Evolutionary conservation across 2,329 filamentous ascomycete genomes (phyloP), one percentile per base, ranked within the genome.

Genomic region (Akanthomyces lecanii): DNA sequence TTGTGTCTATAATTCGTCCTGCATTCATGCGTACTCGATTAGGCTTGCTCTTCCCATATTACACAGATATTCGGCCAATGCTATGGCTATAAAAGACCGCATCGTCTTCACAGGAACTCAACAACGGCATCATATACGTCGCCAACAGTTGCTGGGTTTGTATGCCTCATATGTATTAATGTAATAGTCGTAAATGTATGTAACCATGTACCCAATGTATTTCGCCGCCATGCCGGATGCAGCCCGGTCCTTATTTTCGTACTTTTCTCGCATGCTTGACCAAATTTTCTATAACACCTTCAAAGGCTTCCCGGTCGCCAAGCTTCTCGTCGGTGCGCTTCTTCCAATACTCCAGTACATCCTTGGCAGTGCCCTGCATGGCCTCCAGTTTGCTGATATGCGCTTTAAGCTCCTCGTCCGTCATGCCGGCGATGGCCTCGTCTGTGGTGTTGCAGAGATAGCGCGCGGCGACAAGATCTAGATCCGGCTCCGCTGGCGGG

Each of bases 281-380:
- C 67, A 98, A 76, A 74, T 97, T 97, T 77, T 97, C 94, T 82
- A 98, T 97, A 18, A 98, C 94, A 0, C 92, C 92, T 73, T 98
- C 94, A 74, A 97, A 95, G 3, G 92, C 91, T 73, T 97, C 94
- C 69, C 95, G 89, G 72, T 98, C 94, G 47, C 91, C 91, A 67
- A 96, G 79, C 70, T 94, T 91, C 69, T 92, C 92, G 72, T 97
- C 93, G 60, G 90, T 89, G 69, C 88, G 81, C 78, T 91, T 90
- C 69, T 91, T 84, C 94, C 94, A 98, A 73, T 94, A 96, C 67
- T 92, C 90, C 59, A 97, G 79, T 45, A 93, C 87, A 64, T 91
- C 85, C 62, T 88, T 89, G 4, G 92, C 91, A 25, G 84, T 81
- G n/a, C 79, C 81, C 65, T 91, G 87, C 75, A 93, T 80, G 12